Conservation (phyloP, 176 grass and related monocot species). For the Coix lacrymajobi region DNA sequence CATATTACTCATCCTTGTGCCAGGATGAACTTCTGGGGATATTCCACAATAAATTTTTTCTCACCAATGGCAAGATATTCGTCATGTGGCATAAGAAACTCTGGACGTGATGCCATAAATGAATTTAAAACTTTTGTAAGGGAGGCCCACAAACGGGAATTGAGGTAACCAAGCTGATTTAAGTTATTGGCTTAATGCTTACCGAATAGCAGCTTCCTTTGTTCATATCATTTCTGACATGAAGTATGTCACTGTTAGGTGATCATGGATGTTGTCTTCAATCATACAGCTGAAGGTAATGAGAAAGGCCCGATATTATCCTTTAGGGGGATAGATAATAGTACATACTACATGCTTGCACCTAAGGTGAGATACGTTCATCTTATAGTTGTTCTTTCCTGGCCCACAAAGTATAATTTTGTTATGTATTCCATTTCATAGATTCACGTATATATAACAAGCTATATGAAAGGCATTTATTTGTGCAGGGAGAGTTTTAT, state of each 20-base stretch:
- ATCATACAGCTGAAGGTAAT: conserved; percentile 98
- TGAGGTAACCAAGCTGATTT: conserved; percentile 54
- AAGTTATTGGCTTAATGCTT: neutral
- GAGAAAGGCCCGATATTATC: conserved; percentile 94
- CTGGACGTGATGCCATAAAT: conserved; percentile 75
- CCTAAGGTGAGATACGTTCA: conserved; percentile 55
- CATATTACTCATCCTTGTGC: conserved; percentile 11
- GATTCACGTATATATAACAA: neutral
- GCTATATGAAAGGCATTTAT: conserved; percentile 27
- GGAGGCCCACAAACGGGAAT: conserved; percentile 91
- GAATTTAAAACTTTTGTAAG: conserved; percentile 87
- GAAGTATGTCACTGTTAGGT: conserved; percentile 41
- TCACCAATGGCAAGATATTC: conserved; percentile 94
- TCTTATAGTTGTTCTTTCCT: conserved; percentile 1
- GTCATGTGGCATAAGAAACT: conserved; percentile 49
- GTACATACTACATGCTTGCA: conserved; percentile 97
- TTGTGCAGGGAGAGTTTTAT: conserved; percentile 90
- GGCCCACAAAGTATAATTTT: neutral
- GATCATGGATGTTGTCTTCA: conserved; percentile 97
- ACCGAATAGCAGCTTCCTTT: neutral
- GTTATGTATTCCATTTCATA: neutral
- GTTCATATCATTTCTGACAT: conserved; percentile 26
- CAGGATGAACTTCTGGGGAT: conserved; percentile 98
- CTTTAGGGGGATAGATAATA: conserved; percentile 94
- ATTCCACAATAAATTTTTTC: conserved; percentile 92